A percentile compares a stretch with the other conserved stretches of the same genome.
Evolutionary conservation across 2,329 filamentous ascomycete species (phyloP).

Genomic region (Emergomyces africanus): DNA sequence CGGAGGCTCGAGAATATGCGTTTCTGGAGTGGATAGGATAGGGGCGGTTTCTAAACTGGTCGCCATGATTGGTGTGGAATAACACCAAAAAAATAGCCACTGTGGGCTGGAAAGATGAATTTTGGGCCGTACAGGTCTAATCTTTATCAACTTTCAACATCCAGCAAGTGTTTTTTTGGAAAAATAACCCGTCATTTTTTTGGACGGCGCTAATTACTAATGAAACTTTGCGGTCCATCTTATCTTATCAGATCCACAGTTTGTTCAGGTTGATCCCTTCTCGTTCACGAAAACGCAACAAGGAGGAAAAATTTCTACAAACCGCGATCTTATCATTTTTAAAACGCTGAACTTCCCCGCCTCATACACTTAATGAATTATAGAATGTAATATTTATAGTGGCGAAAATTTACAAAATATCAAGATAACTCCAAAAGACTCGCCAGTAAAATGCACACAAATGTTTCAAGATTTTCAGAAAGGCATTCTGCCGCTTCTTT

Average conservation of each 20-base stretch:
- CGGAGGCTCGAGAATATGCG: conserved; percentile 45
- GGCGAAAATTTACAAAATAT: neutral
- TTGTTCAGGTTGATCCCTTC: too few species aligned
- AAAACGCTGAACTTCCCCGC: too few species aligned
- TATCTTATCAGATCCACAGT: conserved; percentile 1
- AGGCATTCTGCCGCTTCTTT: neutral
- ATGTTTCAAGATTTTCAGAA: neutral
- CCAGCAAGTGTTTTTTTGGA: neutral
- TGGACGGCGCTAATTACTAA: neutral
- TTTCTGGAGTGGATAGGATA: conserved; percentile 50
- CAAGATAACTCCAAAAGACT: neutral
- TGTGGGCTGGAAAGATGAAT: neutral
- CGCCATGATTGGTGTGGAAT: conserved; percentile 1
- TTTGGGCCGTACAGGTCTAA: neutral
- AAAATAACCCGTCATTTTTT: neutral
- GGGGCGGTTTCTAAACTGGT: conserved; percentile 35
- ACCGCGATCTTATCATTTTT: too few species aligned
- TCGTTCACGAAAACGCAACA: too few species aligned
- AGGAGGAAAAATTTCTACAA: too few species aligned
- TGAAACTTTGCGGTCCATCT: neutral
- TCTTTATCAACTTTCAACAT: neutral
- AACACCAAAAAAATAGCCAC: neutral
- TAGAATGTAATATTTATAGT: neutral
- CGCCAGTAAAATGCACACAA: neutral
- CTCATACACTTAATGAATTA: too few species aligned